phyloP scores from a whole-genome alignment of 495 filamentous ascomycete species.

The Ramalina intermedia region DNA sequence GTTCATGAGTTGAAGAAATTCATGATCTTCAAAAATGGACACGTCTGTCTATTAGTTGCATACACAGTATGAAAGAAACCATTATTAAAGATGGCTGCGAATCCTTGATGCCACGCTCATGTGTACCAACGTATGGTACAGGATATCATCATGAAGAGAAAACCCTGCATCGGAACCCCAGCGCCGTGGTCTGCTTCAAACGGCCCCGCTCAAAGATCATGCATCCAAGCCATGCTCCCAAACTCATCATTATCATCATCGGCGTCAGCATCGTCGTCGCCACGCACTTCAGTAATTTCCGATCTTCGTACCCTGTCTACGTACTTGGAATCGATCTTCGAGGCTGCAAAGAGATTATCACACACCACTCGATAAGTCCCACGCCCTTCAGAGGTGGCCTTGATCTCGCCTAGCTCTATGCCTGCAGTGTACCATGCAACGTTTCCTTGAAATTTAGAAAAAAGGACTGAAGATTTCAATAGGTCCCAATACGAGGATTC shows the following conservation, averaged over 20 bases:
- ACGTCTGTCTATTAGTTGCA: too few relatives aligned
- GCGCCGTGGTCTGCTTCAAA: too few relatives aligned
- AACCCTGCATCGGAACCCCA: too few relatives aligned
- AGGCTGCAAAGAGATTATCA: conserved; percentile 2
- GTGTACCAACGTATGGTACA: too few relatives aligned
- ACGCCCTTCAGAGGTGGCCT: conserved; percentile 24
- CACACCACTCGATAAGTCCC: conserved; percentile 4
- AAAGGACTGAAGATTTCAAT: conserved; percentile 48
- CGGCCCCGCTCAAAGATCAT: neutral
- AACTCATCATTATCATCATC: conserved; percentile 3
- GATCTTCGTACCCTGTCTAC: conserved; percentile 3
- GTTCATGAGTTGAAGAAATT: neutral
- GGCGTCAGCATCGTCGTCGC: neutral
- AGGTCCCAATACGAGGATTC: conserved; percentile 36
- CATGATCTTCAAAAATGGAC: neutral
- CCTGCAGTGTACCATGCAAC: conserved; percentile 55
- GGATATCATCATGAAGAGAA: too few relatives aligned
- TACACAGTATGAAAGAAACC: too few relatives aligned
- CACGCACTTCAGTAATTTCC: neutral
- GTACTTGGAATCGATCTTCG: conserved; percentile 8
- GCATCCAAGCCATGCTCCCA: neutral
- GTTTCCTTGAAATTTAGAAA: conserved; percentile 28
- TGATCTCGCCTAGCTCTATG: conserved; percentile 46
- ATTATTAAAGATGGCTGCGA: too few relatives aligned
- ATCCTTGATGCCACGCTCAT: too few relatives aligned